Conservation (phyloP, 495 filamentous ascomycete genomes). For the Terfezia claveryi region DNA sequence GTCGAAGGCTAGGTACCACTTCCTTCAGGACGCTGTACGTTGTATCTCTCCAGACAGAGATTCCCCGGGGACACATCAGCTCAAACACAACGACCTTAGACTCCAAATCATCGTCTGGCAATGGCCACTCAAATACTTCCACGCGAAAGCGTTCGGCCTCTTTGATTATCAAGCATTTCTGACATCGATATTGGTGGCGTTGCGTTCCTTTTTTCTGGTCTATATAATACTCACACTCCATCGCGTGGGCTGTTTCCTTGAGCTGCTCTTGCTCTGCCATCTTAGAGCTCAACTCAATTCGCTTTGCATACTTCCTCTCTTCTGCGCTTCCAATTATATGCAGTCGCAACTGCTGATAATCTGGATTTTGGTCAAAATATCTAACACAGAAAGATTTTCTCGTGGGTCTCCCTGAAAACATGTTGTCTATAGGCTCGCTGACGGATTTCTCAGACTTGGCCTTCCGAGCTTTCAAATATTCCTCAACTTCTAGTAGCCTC, state of each 20-base stretch:
- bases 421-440: conserved; percentile 4
- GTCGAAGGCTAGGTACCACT: no score
- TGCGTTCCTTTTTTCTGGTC: no score
- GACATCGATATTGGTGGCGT: not conserved
- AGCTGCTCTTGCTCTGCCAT: conserved; percentile 20
- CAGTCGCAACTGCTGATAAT: conserved; percentile 23
- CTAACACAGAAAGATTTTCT: conserved; percentile 28
- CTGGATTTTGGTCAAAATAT: conserved; percentile 29
- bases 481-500: conserved; percentile 27
- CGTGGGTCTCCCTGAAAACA: conserved; percentile 21
- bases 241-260: conserved; percentile 7
- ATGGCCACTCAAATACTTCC: conserved; percentile 37
- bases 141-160: conserved; percentile 27
- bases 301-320: conserved; percentile 21
- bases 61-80: conserved; percentile 25
- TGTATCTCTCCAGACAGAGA: conserved; percentile 33
- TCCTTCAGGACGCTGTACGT: conserved; percentile 16
- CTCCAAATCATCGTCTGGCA: conserved; percentile 22
- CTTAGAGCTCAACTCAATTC: conserved; percentile 22
- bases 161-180: conserved; percentile 19
- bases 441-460: conserved; percentile 1
- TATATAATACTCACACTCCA: not conserved
- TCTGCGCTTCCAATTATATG: conserved; percentile 24
- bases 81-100: conserved; percentile 37
- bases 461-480: conserved; percentile 23